Evolutionary conservation across 768 basidiomycete genomes (phyloP).

Genomic region (Dentipellis fragilis): DNA sequence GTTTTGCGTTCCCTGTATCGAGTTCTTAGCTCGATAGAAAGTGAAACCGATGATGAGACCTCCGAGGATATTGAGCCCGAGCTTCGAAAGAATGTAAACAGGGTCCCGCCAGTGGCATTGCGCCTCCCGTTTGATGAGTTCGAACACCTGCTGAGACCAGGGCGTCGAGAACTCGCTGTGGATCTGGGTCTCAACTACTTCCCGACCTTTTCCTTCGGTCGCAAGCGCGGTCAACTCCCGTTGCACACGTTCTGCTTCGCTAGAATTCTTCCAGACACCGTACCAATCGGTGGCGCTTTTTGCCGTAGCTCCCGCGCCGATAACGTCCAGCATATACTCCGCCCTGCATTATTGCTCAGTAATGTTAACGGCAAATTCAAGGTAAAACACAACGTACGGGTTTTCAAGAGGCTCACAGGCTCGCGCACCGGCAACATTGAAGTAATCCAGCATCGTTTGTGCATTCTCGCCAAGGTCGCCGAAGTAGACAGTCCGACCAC

Average conservation of each 20-base stretch:
- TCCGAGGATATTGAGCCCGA: slow-evolving; percentile 22
- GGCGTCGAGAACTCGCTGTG: slow-evolving; percentile 26
- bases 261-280: slow-evolving; percentile 34
- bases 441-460: slow-evolving; percentile 57
- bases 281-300: slow-evolving; percentile 38
- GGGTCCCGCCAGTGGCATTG: slow-evolving; percentile 31
- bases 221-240: slow-evolving; percentile 35
- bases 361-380: neutral
- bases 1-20: slow-evolving; percentile 31
- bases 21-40: slow-evolving; percentile 26
- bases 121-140: slow-evolving; percentile 23
- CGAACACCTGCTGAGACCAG: slow-evolving; percentile 28
- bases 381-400: slow-evolving; percentile 28
- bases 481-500: slow-evolving; percentile 62
- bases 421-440: slow-evolving; percentile 58
- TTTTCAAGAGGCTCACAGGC: slow-evolving; percentile 58
- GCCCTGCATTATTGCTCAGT: slow-evolving; percentile 19
- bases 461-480: slow-evolving; percentile 59
- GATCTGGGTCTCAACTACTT: slow-evolving; percentile 14
- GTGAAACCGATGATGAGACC: slow-evolving; percentile 34
- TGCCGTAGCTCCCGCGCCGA: slow-evolving; percentile 49
- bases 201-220: slow-evolving; percentile 21
- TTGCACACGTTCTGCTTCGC: slow-evolving; percentile 27
- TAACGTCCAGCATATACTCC: slow-evolving; percentile 41
- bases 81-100: slow-evolving; percentile 29